Evolutionary conservation across 176 grass and related monocot species (phyloP), one percentile per base, ranked within the genome.

Genomic region (Eremochloa ophiuroides): DNA sequence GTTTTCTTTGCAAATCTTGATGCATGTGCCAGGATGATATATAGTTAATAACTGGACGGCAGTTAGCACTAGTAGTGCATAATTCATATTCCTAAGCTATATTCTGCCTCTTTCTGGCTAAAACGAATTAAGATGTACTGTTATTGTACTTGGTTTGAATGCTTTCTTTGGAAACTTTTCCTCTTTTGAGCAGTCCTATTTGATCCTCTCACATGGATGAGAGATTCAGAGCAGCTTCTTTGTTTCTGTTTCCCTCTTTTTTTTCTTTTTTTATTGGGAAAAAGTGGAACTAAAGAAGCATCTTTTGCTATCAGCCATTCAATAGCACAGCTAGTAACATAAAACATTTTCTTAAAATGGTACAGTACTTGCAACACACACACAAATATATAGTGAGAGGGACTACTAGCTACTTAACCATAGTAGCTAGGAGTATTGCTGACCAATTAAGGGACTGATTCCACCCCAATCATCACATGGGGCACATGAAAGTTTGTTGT

Each of bases 111-210:
- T 35, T 35, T 35, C 34, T 35, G 47, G 28, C 5, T 56, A 53
- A 23, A n/a, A 55, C 13, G 18, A 70, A 71, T 10, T 43, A 71
- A 71, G 69, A 16, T 10, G 69, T 30, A 18, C 69, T 11, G 4
- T 41, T 42, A 82, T 42, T 71, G 79, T 71, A 41, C 42, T 87
- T 77, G 51, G 5, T 62, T 66, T 82, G 63, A 70, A 71, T 83
- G 55, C 65, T 77, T 87, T 71, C 41, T 39, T 1, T 66, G 7
- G 10, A 26, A 59, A 31, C 74, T 16, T 73, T 66, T 60, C 20
- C 42, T 73, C 55, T 71, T 65, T 29, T 31, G n/a, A 77, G 25
- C 73, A 34, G 13, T 40, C 47, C n/a, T n/a, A 3, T 29, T 44
- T 87, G 63, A 70, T 61, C 67, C 39, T 18, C 68, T 77, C 79